Conservation (phyloP, 805 yeast species). For the Nakazawaea holstii region DNA sequence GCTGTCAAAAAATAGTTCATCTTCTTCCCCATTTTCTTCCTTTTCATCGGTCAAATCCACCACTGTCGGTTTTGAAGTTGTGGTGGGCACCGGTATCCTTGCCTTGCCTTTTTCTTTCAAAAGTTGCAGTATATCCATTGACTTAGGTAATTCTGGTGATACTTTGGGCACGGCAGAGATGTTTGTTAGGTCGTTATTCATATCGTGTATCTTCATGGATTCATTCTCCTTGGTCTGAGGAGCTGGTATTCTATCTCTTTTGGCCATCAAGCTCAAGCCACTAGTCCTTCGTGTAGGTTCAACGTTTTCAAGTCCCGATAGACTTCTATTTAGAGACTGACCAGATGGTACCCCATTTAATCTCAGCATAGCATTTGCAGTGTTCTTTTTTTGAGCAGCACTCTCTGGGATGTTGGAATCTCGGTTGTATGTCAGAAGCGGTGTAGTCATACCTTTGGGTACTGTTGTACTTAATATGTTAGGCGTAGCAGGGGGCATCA, state of each 20-base stretch:
- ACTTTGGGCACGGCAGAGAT: background rate
- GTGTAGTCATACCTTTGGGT: background rate
- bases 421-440: background rate
- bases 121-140: background rate
- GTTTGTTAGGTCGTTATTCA: no score
- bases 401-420: background rate
- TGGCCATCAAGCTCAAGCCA: conserved; percentile 1
- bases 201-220: background rate
- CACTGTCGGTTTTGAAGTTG: background rate
- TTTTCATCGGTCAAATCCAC: conserved; percentile 15
- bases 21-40: conserved; percentile 18
- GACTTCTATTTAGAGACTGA: background rate
- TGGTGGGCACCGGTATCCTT: background rate
- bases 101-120: conserved; percentile 11
- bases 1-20: conserved; percentile 9
- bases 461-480: background rate
- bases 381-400: background rate
- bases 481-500: background rate
- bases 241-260: background rate
- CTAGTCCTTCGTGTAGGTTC: conserved; percentile 7
- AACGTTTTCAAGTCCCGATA: conserved; percentile 8
- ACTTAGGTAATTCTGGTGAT: background rate
- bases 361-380: background rate
- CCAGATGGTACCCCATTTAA: background rate
- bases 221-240: background rate